Conservation (phyloP, 805 yeast species). For the Barnettozyma vustinii region DNA sequence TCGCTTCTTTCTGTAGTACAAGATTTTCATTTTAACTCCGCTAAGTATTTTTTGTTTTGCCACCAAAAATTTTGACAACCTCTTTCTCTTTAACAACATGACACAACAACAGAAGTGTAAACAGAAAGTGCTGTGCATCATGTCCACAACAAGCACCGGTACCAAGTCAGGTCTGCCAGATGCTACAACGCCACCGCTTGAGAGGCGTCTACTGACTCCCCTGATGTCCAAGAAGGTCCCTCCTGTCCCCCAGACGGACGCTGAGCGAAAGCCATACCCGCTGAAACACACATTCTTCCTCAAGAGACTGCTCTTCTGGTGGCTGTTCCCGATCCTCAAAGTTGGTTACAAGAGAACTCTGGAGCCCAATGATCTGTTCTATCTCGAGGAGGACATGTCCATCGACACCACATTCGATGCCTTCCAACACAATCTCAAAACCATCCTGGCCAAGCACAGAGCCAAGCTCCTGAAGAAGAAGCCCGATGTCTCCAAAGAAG, state of each 20-base stretch:
- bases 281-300: conserved; percentile 33
- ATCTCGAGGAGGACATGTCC: conserved; percentile 36
- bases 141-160: background rate
- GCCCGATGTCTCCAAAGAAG: conserved; percentile 33
- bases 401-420: conserved; percentile 35
- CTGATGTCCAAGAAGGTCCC: conserved; percentile 39
- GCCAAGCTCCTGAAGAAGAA: conserved; percentile 26
- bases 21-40: too few species aligned
- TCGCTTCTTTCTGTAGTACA: too few species aligned
- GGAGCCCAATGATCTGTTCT: conserved; percentile 55
- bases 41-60: background rate
- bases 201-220: conserved; percentile 31
- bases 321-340: conserved; percentile 59
- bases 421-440: conserved; percentile 32
- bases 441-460: conserved; percentile 29
- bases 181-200: conserved; percentile 19
- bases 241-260: conserved; percentile 43
- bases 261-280: conserved; percentile 44
- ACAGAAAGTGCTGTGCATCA: background rate
- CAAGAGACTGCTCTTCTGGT: conserved; percentile 50
- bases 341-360: conserved; percentile 72
- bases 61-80: background rate
- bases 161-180: background rate
- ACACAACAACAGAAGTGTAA: background rate
- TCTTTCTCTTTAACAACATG: background rate